Base-by-base conservation (phyloP, 2,329 filamentous ascomycete species). In the Cryoendolithus antarcticus region DNA sequence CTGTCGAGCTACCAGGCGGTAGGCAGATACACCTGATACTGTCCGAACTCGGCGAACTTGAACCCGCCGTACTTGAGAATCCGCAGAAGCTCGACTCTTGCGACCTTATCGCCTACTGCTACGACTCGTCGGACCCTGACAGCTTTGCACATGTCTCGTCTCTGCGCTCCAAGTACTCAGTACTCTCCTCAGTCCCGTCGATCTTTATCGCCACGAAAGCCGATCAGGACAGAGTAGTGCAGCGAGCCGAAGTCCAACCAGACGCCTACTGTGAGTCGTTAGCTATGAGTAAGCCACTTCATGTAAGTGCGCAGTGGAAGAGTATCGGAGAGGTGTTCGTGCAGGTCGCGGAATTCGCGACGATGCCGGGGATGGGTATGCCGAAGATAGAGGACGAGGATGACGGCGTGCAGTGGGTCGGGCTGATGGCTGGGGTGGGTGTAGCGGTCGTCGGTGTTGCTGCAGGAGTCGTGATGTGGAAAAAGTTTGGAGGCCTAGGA, bases 11-110 rank as follows among this genome's bases (percentile, higher is more conserved):
- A 1, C 86, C 86, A 34, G 91, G 91, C 7, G 91, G 91, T 37
- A 94, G 93, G 59, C 91, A 98, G 62, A 93, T 88, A 60, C 96
- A 98, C 57, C 71, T 98, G 28, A 96, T 98, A 43, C 70, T 96
- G 15, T 85, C 94, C 55, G 91, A 98, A 62, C 78, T 96, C 1
- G 91, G 91, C 28, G 86, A 96, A 61, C 70, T 94, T n/a, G 91
- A 96, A 60, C 82, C 86, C 0, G 91, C 91, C 9, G 86, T 96
- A 39, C 69, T 98, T 3, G 91, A 96, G 41, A 98, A 98, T 56
- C 78, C 80, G 54, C 75, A 78, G 33, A 94, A 93, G 61, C 71
- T 98, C 9, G 86, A 94, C 53, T 80, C 86, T 4, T 96, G 89
- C 61, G 91, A 98, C 60, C 72, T 98, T 15, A 74, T 98, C 34